These are phyloP conservation scores for Panellus pusillus DNA, from an alignment of 768 basidiomycete species.

Conservation along the genomic window DNA sequence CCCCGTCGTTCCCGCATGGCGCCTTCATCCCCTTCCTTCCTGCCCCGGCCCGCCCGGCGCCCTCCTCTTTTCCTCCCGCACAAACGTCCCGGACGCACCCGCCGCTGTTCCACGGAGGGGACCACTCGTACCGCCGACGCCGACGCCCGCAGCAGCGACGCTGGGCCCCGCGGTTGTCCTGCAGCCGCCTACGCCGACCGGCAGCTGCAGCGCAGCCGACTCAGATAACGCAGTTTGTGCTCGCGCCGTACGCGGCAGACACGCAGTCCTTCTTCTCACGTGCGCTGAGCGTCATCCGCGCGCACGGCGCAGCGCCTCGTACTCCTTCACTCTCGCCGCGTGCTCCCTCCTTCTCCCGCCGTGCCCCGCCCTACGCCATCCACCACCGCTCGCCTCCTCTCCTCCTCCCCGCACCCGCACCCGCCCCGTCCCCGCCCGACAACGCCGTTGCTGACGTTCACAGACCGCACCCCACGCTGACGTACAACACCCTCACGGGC, in stretches of 20 bases:
- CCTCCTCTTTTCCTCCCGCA: constrained; percentile 53
- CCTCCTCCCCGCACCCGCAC: constrained; percentile 8
- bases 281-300: constrained; percentile 49
- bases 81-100: constrained; percentile 33
- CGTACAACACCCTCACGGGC: constrained; percentile 58
- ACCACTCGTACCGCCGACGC: constrained; percentile 63
- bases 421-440: constrained; percentile 22
- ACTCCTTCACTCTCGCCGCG: constrained; percentile 59
- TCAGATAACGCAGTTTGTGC: too few relatives aligned
- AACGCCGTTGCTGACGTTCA: constrained; percentile 62
- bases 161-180: constrained; percentile 37
- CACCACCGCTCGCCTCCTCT: background rate
- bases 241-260: constrained; percentile 12
- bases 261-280: constrained; percentile 48
- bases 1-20: constrained; percentile 67
- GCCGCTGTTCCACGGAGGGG: constrained; percentile 35
- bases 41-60: constrained; percentile 54
- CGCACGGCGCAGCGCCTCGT: constrained; percentile 56
- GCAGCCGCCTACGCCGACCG: constrained; percentile 35
- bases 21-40: constrained; percentile 57
- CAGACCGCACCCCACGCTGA: constrained; percentile 72
- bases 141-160: constrained; percentile 41
- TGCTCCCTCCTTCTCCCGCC: too few relatives aligned
- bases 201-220: constrained; percentile 3
- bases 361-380: constrained; percentile 17